Evolutionary conservation across 2,329 filamentous ascomycete genomes (phyloP), one percentile per base, ranked within the genome.

Genomic region (Sarocladiaceae sp.): DNA sequence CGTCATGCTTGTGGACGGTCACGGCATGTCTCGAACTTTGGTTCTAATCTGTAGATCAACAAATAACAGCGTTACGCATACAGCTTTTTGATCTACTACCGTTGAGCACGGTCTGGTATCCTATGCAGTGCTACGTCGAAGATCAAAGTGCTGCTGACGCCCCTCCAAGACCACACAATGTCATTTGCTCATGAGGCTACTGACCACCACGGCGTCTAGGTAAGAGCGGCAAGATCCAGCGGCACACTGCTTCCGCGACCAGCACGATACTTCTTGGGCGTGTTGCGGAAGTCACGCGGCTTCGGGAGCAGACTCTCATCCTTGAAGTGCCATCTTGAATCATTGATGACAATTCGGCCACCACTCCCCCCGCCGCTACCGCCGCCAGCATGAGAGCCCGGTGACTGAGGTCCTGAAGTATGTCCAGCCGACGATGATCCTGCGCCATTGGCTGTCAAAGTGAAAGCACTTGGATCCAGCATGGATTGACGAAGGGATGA

Each of bases 181-280:
- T n/a, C n/a, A n/a, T n/a, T n/a, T n/a, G n/a, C n/a, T n/a, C n/a
- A n/a, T n/a, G n/a, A n/a, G n/a, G n/a, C n/a, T n/a, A n/a, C n/a
- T n/a, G n/a, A n/a, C n/a, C n/a, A n/a, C n/a, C n/a, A n/a, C n/a
- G n/a, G n/a, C n/a, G n/a, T n/a, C 16, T 24, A 39, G 13, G 34
- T 39, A 18, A 84, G 73, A 12, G 74, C 70, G 52, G 72, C 79
- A 58, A 98, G 65, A 69, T 97, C 88, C 55, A 97, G 69, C 23
- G 93, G 93, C 53, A 97, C 90, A 69, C 87, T 96, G 67, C 89
- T 96, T 24, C 89, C 91, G 59, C 91, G 78, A 7, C 93, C 93
- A 27, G 93, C 93, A 50, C 91, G 76, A 64, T 97, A 98, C 60
- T 80, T 81, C 61, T 85, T 89, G 16, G 75, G 67, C 3, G 78